These are phyloP conservation scores for Lignosus rhinocerotis DNA, from an alignment of 1,284 basidiomycete genomes.

Conservation along the genomic window DNA sequence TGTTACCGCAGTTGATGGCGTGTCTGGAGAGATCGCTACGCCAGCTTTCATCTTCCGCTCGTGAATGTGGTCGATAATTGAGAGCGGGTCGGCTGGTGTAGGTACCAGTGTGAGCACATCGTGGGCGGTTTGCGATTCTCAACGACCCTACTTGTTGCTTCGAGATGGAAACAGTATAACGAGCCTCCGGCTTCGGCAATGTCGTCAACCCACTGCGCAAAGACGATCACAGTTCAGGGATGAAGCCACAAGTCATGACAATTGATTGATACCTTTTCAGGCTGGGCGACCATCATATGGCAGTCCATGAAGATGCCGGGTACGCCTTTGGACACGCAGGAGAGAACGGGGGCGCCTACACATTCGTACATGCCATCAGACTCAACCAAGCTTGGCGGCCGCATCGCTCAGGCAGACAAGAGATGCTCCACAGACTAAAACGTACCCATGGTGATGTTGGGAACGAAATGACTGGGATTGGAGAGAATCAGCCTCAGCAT, in stretches of 20 bases:
- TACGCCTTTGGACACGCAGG: constrained; percentile 86
- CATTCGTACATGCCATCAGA: constrained; percentile 13
- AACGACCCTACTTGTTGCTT: constrained; percentile 79
- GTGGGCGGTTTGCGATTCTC: background rate
- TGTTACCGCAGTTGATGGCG: constrained; percentile 82
- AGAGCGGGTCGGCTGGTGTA: constrained; percentile 63
- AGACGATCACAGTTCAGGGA: background rate
- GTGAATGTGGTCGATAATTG: constrained; percentile 79
- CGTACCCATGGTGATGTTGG: constrained; percentile 95
- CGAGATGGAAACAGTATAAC: constrained; percentile 96
- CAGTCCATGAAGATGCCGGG: constrained; percentile 99
- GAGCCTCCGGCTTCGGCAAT: constrained; percentile 94
- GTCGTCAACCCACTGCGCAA: constrained; percentile 89
- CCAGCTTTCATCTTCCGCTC: constrained; percentile 84
- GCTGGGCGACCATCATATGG: constrained; percentile 99
- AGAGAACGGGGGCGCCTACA: constrained; percentile 86
- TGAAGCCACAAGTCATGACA: background rate
- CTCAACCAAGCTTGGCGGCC: constrained; percentile 10
- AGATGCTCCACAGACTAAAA: constrained; percentile 12
- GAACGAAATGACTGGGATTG: constrained; percentile 86
- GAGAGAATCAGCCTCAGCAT: constrained; percentile 21
- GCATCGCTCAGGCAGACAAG: background rate
- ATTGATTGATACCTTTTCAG: constrained; percentile 66
- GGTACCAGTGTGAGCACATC: background rate
- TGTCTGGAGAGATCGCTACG: constrained; percentile 93